Percentiles rank a stretch among this genome's conserved stretches.
These are phyloP conservation scores for Astrephomene gubernaculifera DNA, from an alignment of 139 green algal genomes.

Conservation along the genomic window DNA sequence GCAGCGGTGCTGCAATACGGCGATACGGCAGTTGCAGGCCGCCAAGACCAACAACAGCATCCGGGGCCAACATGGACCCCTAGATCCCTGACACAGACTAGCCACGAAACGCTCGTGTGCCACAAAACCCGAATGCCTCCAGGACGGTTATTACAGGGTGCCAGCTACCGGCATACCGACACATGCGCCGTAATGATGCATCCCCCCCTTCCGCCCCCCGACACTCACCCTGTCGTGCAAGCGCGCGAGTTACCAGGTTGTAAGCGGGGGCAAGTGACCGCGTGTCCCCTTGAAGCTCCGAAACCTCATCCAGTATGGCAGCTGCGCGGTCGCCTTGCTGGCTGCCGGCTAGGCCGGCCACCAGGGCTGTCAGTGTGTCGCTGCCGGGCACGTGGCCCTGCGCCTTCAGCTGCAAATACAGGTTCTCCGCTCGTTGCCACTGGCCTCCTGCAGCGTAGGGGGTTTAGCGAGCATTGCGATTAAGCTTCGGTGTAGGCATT, in stretches of 20 bases:
- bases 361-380: conserved; percentile 8
- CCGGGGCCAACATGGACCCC: no score
- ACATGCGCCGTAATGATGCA: no score
- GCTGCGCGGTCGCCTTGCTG: conserved; percentile 5
- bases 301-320: neutral
- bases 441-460: neutral
- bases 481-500: neutral
- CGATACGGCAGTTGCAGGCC: no score
- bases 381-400: neutral
- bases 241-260: conserved; percentile 13
- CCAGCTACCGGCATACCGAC: no score
- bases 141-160: no score
- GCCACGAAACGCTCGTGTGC: no score
- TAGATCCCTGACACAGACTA: no score
- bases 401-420: conserved; percentile 3
- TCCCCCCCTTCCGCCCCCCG: neutral
- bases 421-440: conserved; percentile 20
- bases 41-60: no score
- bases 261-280: neutral
- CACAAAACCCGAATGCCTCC: no score
- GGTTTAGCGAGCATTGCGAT: neutral
- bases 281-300: no score
- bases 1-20: no score
- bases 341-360: conserved; percentile 5
- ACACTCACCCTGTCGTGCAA: conserved; percentile 20